Base-by-base conservation (phyloP, 495 filamentous ascomycete genomes). In the Aspergillus panamensis region DNA sequence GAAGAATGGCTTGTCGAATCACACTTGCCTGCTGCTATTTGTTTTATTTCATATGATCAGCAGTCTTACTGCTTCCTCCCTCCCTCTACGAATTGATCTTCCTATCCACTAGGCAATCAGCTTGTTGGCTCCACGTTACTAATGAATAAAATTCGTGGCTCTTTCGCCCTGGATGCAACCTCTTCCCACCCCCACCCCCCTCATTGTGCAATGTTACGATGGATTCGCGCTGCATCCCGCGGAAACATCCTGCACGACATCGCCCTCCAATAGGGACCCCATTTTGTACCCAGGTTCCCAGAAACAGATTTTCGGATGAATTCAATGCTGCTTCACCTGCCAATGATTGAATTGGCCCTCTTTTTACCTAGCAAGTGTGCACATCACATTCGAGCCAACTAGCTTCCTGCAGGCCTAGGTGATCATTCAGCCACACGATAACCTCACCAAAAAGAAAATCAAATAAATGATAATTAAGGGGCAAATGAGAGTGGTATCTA, bases 241-340 rank as follows among this genome's bases (percentile, higher is more conserved):
- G 55, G 53, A 48, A 55, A 63, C 56, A 53, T 59, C 64, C 64
- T 66, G 64, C 64, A 66, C 59, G 55, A 66, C 64, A 63, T 66
- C 52, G 37, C 30, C 55, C 58, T 51, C 55, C 58, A 58, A 43
- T 57, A 54, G 47, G 45, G 17, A 51, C 8, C 25, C 29, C 52
- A 31, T 61, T 52, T 21, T 40, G 29, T 32, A 30, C 51, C 43
- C 51, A 42, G 51, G 51, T 60, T 39, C 54, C 43, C 42, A 50
- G 35, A 35, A 48, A 49, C 48, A 48, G 45, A 50, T 57, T 60
- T 48, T 39, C 45, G 33, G 45, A 55, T 59, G 61, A 45, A 59
- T 55, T 55, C 51, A 51, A 53, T 49, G 48, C 40, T 50, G 16
- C 20, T n/a, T 43, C 35, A 51, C 51, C 49, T 57, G 35, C 61